A percentile compares a stretch with the other conserved stretches of the same genome.
Evolutionary conservation across 2,329 filamentous ascomycete species (phyloP).

Genomic region (Ceratocystis cubensis): DNA sequence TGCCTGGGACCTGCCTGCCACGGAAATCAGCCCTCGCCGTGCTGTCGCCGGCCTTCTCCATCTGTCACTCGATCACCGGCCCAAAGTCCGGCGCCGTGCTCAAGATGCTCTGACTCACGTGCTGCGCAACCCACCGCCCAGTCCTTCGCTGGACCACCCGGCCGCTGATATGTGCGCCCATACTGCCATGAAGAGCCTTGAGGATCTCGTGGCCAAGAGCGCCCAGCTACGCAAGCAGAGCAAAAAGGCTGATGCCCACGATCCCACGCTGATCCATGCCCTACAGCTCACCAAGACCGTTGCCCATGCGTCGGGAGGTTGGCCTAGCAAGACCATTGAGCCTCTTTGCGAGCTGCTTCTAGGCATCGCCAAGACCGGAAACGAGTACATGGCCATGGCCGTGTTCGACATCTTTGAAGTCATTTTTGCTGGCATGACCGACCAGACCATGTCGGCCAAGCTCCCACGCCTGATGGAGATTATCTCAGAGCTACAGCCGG

Average conservation of each 20-base stretch:
- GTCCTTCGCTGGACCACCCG: constrained; percentile 84
- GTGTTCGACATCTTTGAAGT: constrained; percentile 96
- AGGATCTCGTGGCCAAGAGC: constrained; percentile 56
- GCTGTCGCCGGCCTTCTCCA: constrained; percentile 77
- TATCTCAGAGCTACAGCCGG: constrained; percentile 81
- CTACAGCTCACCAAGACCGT: constrained; percentile 86
- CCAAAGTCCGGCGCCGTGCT: constrained; percentile 87
- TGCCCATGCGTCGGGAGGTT: constrained; percentile 74
- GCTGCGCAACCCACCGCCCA: constrained; percentile 73
- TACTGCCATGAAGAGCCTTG: constrained; percentile 68
- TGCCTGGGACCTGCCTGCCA: constrained; percentile 76
- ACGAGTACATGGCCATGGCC: constrained; percentile 91
- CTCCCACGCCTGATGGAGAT: constrained; percentile 80
- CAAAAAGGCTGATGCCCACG: constrained; percentile 53
- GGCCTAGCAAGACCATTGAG: constrained; percentile 95
- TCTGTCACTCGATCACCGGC: constrained; percentile 72
- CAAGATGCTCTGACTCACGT: constrained; percentile 79
- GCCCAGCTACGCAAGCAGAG: constrained; percentile 47
- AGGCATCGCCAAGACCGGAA: constrained; percentile 76
- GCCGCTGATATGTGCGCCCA: constrained; percentile 94
- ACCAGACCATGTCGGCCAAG: constrained; percentile 78
- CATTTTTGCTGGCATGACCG: constrained; percentile 85
- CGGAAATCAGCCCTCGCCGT: constrained; percentile 71
- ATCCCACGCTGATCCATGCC: constrained; percentile 79
- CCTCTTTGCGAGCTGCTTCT: constrained; percentile 78